Evolutionary conservation across 441 rosid genomes (phyloP).

Genomic region (Syzygium malaccense): DNA sequence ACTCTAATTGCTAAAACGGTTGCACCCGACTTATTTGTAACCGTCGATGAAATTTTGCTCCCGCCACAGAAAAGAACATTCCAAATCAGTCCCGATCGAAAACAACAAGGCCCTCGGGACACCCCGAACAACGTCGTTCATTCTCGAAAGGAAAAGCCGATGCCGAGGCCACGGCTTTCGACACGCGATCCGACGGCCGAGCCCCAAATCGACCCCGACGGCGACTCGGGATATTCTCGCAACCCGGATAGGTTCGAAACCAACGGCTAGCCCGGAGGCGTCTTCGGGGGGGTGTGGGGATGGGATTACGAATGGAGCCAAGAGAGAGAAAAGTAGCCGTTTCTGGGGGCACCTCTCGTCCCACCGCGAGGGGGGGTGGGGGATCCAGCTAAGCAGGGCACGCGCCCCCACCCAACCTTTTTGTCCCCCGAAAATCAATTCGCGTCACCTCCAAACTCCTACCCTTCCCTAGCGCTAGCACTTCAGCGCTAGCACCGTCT

Average conservation of each 20-base stretch:
- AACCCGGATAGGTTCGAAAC: background rate
- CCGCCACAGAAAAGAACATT: fast-evolving
- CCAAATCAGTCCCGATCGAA: background rate
- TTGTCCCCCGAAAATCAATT: background rate
- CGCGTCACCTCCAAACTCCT: background rate
- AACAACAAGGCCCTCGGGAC: fast-evolving
- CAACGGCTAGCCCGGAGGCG: constrained; percentile 17
- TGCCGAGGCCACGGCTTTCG: background rate
- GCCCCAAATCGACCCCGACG: background rate
- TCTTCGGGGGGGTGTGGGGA: background rate
- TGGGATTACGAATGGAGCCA: background rate
- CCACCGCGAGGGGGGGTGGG: background rate
- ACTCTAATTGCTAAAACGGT: background rate
- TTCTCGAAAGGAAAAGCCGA: fast-evolving
- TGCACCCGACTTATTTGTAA: background rate
- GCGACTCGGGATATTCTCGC: background rate
- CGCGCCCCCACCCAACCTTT: background rate
- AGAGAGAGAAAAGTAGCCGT: background rate
- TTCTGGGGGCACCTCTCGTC: background rate
- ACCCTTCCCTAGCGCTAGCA: background rate
- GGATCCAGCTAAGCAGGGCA: constrained; percentile 9
- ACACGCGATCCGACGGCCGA: background rate
- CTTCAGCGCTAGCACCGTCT: too few species aligned
- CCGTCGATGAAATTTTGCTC: fast-evolving
- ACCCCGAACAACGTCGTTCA: fast-evolving